Evolutionary conservation across 768 basidiomycete species (phyloP).

Genomic region (Pulveroboletus sp.): DNA sequence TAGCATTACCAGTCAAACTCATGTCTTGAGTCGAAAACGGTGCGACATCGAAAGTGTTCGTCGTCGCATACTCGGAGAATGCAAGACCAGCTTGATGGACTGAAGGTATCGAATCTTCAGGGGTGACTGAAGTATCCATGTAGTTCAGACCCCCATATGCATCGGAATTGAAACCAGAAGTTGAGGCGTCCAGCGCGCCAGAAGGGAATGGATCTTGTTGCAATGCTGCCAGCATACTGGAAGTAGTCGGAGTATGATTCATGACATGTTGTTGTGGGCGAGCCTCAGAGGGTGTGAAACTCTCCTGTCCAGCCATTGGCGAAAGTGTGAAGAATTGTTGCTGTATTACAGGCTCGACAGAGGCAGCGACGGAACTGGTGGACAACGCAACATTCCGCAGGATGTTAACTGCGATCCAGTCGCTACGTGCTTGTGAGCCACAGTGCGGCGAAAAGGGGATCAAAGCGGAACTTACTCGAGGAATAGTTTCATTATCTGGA

Average conservation of each 20-base stretch:
- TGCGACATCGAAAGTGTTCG: slow-evolving; percentile 65
- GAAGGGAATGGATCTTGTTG: slow-evolving; percentile 70
- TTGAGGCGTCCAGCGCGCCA: slow-evolving; percentile 60
- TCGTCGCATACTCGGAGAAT: slow-evolving; percentile 67
- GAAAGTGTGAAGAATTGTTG: slow-evolving; percentile 84
- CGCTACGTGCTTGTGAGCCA: slow-evolving; percentile 43
- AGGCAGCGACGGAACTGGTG: slow-evolving; percentile 87
- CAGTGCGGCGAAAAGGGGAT: slow-evolving; percentile 3
- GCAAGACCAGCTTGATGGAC: slow-evolving; percentile 62
- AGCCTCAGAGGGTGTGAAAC: slow-evolving; percentile 61
- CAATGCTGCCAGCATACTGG: slow-evolving; percentile 86
- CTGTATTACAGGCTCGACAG: slow-evolving; percentile 88
- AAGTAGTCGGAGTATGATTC: slow-evolving; percentile 81
- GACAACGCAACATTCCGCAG: slow-evolving; percentile 82
- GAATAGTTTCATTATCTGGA: slow-evolving; percentile 89
- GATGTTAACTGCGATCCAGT: slow-evolving; percentile 91
- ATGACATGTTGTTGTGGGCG: slow-evolving; percentile 60
- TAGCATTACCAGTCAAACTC: slow-evolving; percentile 49
- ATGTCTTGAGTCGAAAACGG: slow-evolving; percentile 67
- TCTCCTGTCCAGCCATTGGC: slow-evolving; percentile 87
- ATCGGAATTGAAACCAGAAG: slow-evolving; percentile 61
- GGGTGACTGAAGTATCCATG: slow-evolving; percentile 65
- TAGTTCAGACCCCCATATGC: slow-evolving; percentile 68
- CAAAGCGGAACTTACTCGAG: slow-evolving; percentile 59
- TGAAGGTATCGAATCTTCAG: slow-evolving; percentile 59